Base-by-base conservation (phyloP, 768 basidiomycete species). In the Xerocomus potaroensis region DNA sequence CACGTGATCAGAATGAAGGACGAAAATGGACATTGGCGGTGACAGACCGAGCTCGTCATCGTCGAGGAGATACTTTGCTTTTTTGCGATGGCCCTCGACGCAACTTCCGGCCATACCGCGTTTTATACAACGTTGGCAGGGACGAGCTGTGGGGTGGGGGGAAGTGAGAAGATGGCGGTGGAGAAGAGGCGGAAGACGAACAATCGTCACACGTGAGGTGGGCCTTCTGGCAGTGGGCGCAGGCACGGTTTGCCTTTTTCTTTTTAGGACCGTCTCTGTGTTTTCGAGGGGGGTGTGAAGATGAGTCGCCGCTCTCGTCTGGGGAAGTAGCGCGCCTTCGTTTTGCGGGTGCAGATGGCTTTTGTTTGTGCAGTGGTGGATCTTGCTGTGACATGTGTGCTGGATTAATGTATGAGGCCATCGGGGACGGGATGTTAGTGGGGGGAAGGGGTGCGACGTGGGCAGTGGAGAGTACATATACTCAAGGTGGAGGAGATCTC, bases 121-220 rank as follows among this genome's bases (percentile, higher is more conserved):
- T 71, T 95, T 97, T 42, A 92, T 76, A 62, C 96, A 99, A 33
- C 96, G 82, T 54, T 91, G 89, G 70, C 96, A 99, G 22, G 96
- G 96, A 44, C 96, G 87, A 39, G 91, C 95, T 98, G 61, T 19
- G 59, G 41, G n/a, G n/a, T n/a, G n/a, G n/a, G n/a, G n/a, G n/a
- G 45, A 6, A 24, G 48, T 63, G 59, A 57, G 53, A 6, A 8
- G 19, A 31, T 4, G 39, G n/a, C 14, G 37, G 33, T 31, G 8
- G 21, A 39, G 46, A 11, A 42, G 14, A 44, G n/a, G n/a, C n/a
- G 47, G 47, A 57, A 9, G 30, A 80, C 89, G 64, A 61, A 96
- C 95, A 83, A 62, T 97, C 95, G 66, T 98, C 94, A 66, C 95
- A 98, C n/a, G 95, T 98, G 55, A 98, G 73, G 68, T 98, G 95